These are phyloP conservation scores for Fusarium buharicum DNA, from an alignment of 2,329 filamentous ascomycete species.

Conservation along the genomic window DNA sequence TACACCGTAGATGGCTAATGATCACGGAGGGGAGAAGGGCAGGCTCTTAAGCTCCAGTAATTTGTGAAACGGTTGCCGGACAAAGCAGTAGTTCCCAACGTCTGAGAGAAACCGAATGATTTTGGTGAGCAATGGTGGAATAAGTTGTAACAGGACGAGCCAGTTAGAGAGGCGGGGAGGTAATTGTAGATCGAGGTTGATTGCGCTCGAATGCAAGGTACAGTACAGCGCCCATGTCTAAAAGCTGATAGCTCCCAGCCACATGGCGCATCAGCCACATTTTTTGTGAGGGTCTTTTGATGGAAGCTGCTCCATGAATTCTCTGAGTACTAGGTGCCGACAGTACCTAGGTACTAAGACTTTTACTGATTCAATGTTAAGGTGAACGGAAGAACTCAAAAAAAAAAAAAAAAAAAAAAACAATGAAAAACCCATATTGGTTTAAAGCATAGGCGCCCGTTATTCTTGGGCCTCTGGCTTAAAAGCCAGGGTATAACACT, in stretches of 20 bases:
- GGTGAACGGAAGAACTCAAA: too few species aligned
- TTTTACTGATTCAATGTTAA: too few species aligned
- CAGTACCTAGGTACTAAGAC: too few species aligned
- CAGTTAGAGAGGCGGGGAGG: slow-evolving; percentile 28
- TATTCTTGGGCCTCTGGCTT: not conserved
- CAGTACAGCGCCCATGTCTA: slow-evolving; percentile 9
- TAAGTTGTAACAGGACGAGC: not conserved
- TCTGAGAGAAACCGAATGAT: not conserved
- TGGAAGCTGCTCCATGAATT: too few species aligned
- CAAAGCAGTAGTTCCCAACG: too few species aligned
- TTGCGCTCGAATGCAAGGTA: slow-evolving; percentile 17
- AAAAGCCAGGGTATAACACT: too few species aligned
- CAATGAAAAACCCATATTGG: too few species aligned
- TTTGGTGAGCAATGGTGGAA: not conserved
- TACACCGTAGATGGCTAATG: not conserved
- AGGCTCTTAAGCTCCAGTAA: not conserved
- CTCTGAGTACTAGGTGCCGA: too few species aligned
- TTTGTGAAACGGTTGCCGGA: not conserved
- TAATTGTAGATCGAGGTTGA: slow-evolving; percentile 16
- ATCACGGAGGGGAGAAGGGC: not conserved
- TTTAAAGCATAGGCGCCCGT: too few species aligned
- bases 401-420: too few species aligned
- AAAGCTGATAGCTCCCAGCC: slow-evolving; percentile 21
- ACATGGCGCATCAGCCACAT: slow-evolving; percentile 27
- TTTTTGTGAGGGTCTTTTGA: too few species aligned